Conservation (phyloP, 768 basidiomycete species). For the Lentinula raphanica region DNA sequence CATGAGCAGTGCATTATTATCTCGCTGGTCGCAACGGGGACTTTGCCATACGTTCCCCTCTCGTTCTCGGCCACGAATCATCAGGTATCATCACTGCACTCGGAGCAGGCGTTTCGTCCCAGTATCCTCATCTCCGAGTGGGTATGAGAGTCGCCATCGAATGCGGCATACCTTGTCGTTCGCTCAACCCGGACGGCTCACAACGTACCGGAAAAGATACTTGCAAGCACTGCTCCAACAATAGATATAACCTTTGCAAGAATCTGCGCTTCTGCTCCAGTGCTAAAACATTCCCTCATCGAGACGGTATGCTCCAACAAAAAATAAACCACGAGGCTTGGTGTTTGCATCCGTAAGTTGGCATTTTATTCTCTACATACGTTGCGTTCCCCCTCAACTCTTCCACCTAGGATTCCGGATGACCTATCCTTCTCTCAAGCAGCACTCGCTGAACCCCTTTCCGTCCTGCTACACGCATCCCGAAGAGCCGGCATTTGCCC, state of each 20-base stretch:
- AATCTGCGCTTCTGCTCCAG: conserved; percentile 84
- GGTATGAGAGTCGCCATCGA: conserved; percentile 94
- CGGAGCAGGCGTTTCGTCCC: conserved; percentile 52
- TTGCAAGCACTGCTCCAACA: conserved; percentile 64
- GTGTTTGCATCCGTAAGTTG: conserved; percentile 79
- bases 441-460: conserved; percentile 90
- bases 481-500: conserved; percentile 34
- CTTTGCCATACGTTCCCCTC: conserved; percentile 78
- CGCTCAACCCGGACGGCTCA: conserved; percentile 5
- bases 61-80: conserved; percentile 92
- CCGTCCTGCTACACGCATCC: conserved; percentile 72
- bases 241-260: conserved; percentile 92
- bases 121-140: conserved; percentile 38
- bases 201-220: conserved; percentile 15
- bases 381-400: background rate
- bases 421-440: conserved; percentile 72
- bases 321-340: conserved; percentile 86
- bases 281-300: conserved; percentile 89
- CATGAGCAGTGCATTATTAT: conserved; percentile 79
- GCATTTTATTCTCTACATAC: background rate
- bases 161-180: conserved; percentile 82
- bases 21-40: conserved; percentile 86
- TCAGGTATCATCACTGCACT: conserved; percentile 86
- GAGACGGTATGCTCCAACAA: conserved; percentile 86
- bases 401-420: conserved; percentile 59